Evolutionary conservation across 352 stramenopile species (phyloP), one percentile per base, ranked within the genome.

Genomic region (Phytophthora quininea): DNA sequence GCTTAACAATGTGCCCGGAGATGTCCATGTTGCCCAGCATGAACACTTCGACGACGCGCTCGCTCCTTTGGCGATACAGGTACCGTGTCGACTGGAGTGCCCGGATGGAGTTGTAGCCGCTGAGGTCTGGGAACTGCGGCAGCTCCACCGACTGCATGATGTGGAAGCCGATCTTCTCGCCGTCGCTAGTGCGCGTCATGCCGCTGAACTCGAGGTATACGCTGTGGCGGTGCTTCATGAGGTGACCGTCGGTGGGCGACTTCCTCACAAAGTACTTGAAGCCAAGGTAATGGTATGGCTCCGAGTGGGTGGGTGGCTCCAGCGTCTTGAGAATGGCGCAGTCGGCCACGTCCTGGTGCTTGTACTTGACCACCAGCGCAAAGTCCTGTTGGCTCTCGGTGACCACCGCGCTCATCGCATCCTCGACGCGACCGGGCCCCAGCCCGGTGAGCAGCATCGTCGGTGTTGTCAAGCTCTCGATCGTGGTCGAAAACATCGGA

Each of bases 241-340:
- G 40, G 1, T 69, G 71, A 0, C 71, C 76, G 37, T 77, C 74
- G 31, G 67, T 84, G 6, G 78, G 72, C 2, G 80, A 77, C 58
- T 82, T 82, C 29, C 74, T 69, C 49, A 84, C 81, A 40, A 90
- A 76, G 62, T 82, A 92, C 67, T 92, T 92, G 71, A 86, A 88
- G 4, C 81, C 81, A 40, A 92, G 70, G 49, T 87, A 88, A n/a
- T 84, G 71, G 38, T 86, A 84, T 0, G 83, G 83, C 8, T 81
- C 49, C 10, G 73, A 63, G 0, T 62, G 40, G 5, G 77, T 87
- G 30, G 80, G 81, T 5, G 56, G 63, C 58, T 89, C 80, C 54
- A 91, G 71, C 27, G 71, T 79, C 60, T 86, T 73, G 37, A 91
- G 63, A 46, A 91, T 80, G 27, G 80, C 75, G 55, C 78, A 87